phyloP scores from a whole-genome alignment of 768 basidiomycete genomes.

The Russula brevipes region DNA sequence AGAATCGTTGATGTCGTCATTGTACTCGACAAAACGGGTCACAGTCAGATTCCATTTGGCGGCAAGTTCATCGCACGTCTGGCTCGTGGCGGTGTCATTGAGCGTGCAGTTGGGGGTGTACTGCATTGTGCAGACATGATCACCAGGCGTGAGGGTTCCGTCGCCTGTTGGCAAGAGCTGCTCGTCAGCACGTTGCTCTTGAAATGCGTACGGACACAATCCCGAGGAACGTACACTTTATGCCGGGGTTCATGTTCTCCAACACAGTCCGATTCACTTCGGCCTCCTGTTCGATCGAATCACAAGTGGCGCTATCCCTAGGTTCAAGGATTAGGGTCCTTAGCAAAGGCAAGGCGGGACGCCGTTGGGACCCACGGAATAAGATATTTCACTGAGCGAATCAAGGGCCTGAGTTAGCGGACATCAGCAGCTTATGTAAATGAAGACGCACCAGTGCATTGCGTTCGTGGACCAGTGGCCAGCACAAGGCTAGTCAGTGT shows the following conservation, averaged over 20 bases:
- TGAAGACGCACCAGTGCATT: slow-evolving; percentile 1
- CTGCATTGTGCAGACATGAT: background rate
- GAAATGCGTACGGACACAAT: background rate
- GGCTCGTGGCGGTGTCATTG: slow-evolving; percentile 10
- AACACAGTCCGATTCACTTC: background rate
- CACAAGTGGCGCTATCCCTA: background rate
- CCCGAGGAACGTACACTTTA: background rate
- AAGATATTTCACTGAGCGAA: background rate
- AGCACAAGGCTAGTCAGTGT: slow-evolving; percentile 2
- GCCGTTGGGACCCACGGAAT: background rate
- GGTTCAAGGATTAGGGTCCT: background rate
- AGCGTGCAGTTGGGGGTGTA: slow-evolving; percentile 10
- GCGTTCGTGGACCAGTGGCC: slow-evolving; percentile 6
- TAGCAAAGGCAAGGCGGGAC: background rate
- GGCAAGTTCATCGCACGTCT: slow-evolving; percentile 1
- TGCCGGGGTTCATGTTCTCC: slow-evolving; percentile 2
- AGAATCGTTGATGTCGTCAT: slow-evolving; percentile 4
- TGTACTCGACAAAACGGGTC: background rate
- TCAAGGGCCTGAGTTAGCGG: background rate
- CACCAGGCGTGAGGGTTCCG: background rate
- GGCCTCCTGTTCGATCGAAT: background rate
- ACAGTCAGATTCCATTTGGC: background rate
- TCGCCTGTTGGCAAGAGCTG: background rate
- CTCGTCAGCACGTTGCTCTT: background rate
- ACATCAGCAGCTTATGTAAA: background rate